Evolutionary conservation across 352 stramenopile genomes (phyloP), one percentile per base, ranked within the genome.

Genomic region (Hyphochytrium catenoides): DNA sequence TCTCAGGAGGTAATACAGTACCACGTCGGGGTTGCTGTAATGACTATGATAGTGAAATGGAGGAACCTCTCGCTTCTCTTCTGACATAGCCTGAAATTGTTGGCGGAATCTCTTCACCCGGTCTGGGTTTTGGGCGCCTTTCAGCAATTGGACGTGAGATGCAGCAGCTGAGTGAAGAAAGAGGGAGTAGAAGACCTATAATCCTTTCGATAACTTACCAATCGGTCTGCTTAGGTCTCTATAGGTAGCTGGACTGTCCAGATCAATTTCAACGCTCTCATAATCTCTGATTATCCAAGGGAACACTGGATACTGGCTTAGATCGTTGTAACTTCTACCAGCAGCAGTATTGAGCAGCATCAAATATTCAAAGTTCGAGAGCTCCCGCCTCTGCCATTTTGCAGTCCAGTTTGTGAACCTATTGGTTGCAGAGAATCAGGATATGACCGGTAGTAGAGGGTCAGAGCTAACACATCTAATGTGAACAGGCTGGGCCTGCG

Each of bases 211-310:
- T n/a, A n/a, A n/a, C n/a, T n/a, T n/a, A 18, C 90, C 92, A 37
- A 99, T 92, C 2, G 91, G 89, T 46, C 95, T 95, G 8, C 61
- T 75, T 14, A 98, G 52, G 50, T 98, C 91, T 12, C 91, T 76
- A 51, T 89, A 98, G 35, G 89, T 87, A 20, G 48, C 46, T 38
- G 65, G 66, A 46, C 96, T 73, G 24, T 75, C 64, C 8, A 99
- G 56, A 44, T 95, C 74, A 20, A 98, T 64, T 45, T 87, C 66
- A 12, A 70, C 50, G 6, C 74, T 93, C 11, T 62, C 62, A 51
- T 97, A 99, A 46, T 98, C 85, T 11, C 73, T 73, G 2, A 99
- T 46, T 14, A 97, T 66, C 92, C 91, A 99, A 4, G 92, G 92
- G 43, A 98, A 98, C 1, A 98, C 69, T 6, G 91, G 90, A 51